These are phyloP conservation scores for Tetragonia tetragonoides DNA, from an alignment of 148 eudicot genomes.

Conservation along the genomic window DNA sequence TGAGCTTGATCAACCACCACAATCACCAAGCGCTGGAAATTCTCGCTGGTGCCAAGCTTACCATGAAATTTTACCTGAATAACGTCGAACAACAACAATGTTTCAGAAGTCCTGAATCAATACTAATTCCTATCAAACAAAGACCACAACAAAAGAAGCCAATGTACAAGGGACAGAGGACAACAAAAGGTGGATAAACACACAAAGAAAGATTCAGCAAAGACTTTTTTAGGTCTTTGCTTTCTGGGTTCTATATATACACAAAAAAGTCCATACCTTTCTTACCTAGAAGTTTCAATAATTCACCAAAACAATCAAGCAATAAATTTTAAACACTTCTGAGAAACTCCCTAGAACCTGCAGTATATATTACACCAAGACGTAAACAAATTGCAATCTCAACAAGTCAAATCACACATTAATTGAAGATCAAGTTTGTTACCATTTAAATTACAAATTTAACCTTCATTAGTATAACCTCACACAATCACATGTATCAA, in stretches of 20 bases:
- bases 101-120: conserved; percentile 1
- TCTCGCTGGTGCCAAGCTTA: conserved; percentile 9
- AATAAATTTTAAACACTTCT: neutral
- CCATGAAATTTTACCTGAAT: conserved; percentile 27
- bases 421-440: conserved; percentile 6
- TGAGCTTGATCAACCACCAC: conserved; percentile 5
- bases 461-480: conserved; percentile 20
- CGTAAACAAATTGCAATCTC: conserved; percentile 11
- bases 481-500: conserved; percentile 5
- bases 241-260: too few species aligned
- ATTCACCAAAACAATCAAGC: neutral
- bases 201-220: conserved; percentile 23
- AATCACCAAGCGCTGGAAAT: neutral
- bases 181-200: conserved; percentile 22
- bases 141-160: neutral
- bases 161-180: conserved; percentile 8
- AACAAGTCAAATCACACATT: conserved; percentile 24
- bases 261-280: conserved; percentile 25
- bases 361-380: neutral
- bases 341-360: too few species aligned
- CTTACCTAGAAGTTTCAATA: conserved; percentile 30
- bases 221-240: conserved; percentile 18
- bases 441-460: neutral
- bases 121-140: conserved; percentile 9
- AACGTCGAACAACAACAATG: neutral